These are phyloP conservation scores for Pseudonectria foliicola DNA, from an alignment of 2,329 filamentous ascomycete species.

Conservation along the genomic window DNA sequence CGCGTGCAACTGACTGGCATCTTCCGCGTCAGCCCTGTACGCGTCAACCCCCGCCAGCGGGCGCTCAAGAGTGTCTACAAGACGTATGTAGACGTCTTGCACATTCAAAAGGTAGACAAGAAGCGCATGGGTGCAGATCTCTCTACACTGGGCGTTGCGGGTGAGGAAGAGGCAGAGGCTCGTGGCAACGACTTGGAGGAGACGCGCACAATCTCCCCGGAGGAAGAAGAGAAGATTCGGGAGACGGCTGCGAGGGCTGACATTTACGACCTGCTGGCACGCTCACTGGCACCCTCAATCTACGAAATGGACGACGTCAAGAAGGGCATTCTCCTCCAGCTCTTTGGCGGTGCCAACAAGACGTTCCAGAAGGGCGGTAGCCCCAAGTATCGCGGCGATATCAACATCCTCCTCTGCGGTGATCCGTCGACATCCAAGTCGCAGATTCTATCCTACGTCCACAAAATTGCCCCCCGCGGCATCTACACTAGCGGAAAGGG, in stretches of 20 bases:
- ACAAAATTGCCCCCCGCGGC: constrained; percentile 90
- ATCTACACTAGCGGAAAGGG: constrained; percentile 79
- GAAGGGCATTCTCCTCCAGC: constrained; percentile 92
- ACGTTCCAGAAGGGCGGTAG: constrained; percentile 94
- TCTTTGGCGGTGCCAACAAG: constrained; percentile 98
- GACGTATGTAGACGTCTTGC: constrained; percentile 91
- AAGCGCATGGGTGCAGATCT: constrained; percentile 87
- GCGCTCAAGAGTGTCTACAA: constrained; percentile 95
- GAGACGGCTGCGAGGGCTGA: constrained; percentile 72
- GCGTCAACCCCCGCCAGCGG: constrained; percentile 87
- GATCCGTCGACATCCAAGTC: constrained; percentile 97
- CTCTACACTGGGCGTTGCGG: constrained; percentile 76
- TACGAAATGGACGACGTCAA: constrained; percentile 99
- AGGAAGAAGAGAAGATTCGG: constrained; percentile 85
- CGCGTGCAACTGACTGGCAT: constrained; percentile 93
- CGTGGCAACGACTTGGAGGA: constrained; percentile 75
- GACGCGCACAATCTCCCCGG: constrained; percentile 71
- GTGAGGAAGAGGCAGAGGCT: constrained; percentile 57
- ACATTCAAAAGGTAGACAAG: constrained; percentile 95
- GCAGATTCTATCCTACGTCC: constrained; percentile 86
- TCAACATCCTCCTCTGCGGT: constrained; percentile 93
- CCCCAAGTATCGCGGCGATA: constrained; percentile 92
- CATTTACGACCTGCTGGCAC: constrained; percentile 85
- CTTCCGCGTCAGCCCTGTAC: constrained; percentile 89
- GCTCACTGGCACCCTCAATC: constrained; percentile 88